These are phyloP conservation scores for Lachnellula occidentalis DNA, from an alignment of 2,329 filamentous ascomycete genomes.

Conservation along the genomic window DNA sequence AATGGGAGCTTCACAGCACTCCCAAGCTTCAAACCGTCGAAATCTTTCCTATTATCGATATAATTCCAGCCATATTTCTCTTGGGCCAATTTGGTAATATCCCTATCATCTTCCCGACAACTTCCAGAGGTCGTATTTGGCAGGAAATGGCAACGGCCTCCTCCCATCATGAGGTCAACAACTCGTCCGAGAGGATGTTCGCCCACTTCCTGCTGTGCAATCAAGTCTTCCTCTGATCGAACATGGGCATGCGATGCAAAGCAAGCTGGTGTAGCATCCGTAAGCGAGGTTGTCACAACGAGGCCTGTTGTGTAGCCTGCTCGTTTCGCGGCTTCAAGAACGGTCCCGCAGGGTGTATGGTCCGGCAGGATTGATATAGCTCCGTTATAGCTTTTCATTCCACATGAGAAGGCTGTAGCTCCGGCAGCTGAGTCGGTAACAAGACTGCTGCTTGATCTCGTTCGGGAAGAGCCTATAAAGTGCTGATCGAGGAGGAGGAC, in stretches of 20 bases:
- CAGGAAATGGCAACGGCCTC: slow-evolving; percentile 88
- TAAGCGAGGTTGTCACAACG: slow-evolving; percentile 91
- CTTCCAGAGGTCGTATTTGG: slow-evolving; percentile 75
- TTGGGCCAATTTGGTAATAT: slow-evolving; percentile 68
- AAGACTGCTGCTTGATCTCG: slow-evolving; percentile 74
- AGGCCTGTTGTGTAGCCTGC: slow-evolving; percentile 89
- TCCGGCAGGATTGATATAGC: slow-evolving; percentile 88
- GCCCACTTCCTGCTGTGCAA: slow-evolving; percentile 88
- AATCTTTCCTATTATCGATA: slow-evolving; percentile 63
- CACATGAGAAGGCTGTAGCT: slow-evolving; percentile 93
- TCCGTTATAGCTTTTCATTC: slow-evolving; percentile 90
- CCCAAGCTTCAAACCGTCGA: slow-evolving; percentile 67
- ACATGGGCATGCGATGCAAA: slow-evolving; percentile 84
- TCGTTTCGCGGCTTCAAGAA: slow-evolving; percentile 86
- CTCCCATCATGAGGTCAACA: slow-evolving; percentile 89
- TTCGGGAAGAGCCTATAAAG: slow-evolving; percentile 85
- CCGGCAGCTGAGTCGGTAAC: slow-evolving; percentile 97
- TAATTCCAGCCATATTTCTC: slow-evolving; percentile 76
- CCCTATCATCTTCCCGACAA: slow-evolving; percentile 72
- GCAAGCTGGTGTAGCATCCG: slow-evolving; percentile 92
- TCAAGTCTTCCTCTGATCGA: slow-evolving; percentile 78
- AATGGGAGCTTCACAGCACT: slow-evolving; percentile 68
- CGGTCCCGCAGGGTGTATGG: slow-evolving; percentile 82
- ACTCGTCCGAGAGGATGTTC: slow-evolving; percentile 79
- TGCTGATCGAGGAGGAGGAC: slow-evolving; percentile 78